Base-by-base conservation (phyloP, 1,284 basidiomycete genomes). In the Inonotus obliquus region DNA sequence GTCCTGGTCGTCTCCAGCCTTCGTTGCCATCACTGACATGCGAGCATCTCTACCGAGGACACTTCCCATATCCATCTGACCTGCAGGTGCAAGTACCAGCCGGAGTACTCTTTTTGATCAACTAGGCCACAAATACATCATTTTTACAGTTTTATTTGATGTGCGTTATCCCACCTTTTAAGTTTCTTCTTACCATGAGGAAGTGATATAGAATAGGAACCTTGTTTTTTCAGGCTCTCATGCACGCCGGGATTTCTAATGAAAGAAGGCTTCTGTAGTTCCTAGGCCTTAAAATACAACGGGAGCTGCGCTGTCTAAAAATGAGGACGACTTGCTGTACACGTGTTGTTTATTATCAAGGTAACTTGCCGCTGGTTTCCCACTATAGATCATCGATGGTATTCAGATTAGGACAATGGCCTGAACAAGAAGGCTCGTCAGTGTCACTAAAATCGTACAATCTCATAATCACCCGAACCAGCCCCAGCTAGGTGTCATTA, bases 1-100 rank as follows among this genome's bases (percentile, higher is more conserved):
- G 29, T 35, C 51, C 27, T 52, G 32, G 13, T 27, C 32, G 14
- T 52, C n/a, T 52, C 7, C 51, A 17, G 51, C 13, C 27, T n/a
- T 32, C 51, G 51, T 52, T 52, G 51, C 51, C 51, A 52, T 52
- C 51, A 35, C 51, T 32, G 32, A 52, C 51, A 52, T 52, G 27
- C n/a, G 51, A 52, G 29, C 29, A 25, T 52, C 51, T 52, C 51
- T 52, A 32, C 51, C 51, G 51, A 52, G 41, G 17, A 27, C 17
- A 51, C 32, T 19, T 19, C 21, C 25, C 32, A 32, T 32, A 32
- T 32, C 27, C 51, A 35, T 27, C 32, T 52, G 51, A 17, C 21
- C 32, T 35, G 32, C 9, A 52, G 51, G n/a, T 23, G 21, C 21
- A 4, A 2, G 2, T 4, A 11, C 6, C 47, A 9, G 47, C 47